Conservation (phyloP, 495 filamentous ascomycete genomes). For the Poronia punctata region DNA sequence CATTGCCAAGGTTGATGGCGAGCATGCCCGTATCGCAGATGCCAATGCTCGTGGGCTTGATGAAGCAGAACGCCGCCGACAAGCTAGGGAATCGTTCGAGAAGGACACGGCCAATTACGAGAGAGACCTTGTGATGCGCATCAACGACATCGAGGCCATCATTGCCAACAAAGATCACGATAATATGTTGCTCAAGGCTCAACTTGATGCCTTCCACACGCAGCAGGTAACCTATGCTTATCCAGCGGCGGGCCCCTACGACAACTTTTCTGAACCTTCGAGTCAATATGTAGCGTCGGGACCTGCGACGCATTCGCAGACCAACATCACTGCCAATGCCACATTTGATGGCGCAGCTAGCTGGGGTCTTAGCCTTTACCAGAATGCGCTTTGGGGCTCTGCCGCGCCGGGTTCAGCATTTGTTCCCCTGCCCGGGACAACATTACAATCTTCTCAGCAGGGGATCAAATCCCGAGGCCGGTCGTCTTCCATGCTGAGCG, state of each 20-base stretch:
- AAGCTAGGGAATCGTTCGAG: conserved; percentile 58
- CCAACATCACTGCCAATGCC: conserved; percentile 7
- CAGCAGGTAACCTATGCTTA: conserved; percentile 28
- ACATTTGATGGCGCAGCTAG: conserved; percentile 21
- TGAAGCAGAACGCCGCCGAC: conserved; percentile 63
- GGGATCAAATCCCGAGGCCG: conserved; percentile 43
- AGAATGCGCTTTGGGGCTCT: conserved; percentile 21
- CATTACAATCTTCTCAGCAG: conserved; percentile 16
- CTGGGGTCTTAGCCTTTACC: conserved; percentile 26
- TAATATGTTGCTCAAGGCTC: conserved; percentile 30
- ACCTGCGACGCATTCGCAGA: conserved; percentile 11
- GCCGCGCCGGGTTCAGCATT: conserved; percentile 20
- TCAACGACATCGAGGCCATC: conserved; percentile 26
- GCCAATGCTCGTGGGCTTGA: conserved; percentile 69
- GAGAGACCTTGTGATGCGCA: conserved; percentile 30
- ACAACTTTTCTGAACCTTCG: conserved; percentile 11
- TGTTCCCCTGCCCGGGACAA: conserved; percentile 19
- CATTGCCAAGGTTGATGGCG: conserved; percentile 66
- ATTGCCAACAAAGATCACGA: conserved; percentile 38
- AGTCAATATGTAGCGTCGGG: conserved; percentile 14
- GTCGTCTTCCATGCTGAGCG: conserved; percentile 61
- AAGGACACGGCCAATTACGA: conserved; percentile 58
- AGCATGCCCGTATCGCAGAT: conserved; percentile 69
- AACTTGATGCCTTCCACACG: conserved; percentile 33
- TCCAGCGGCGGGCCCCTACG: conserved; percentile 17